Base-by-base conservation (phyloP, 1,284 basidiomycete genomes). In the Lentinula novae-zelandiae region DNA sequence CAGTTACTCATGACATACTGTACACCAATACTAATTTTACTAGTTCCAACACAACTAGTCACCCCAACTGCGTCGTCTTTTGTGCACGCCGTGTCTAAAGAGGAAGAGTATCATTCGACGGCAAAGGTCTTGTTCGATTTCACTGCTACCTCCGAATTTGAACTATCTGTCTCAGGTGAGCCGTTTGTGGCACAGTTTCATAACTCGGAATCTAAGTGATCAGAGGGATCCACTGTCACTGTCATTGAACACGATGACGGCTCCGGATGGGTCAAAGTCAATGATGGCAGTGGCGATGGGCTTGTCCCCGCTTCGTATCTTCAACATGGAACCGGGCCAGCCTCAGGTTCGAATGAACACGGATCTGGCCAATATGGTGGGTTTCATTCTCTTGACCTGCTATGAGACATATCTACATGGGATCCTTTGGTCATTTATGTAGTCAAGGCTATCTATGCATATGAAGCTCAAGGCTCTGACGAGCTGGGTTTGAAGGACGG, bases 181-280 rank as follows among this genome's bases (percentile, higher is more conserved):
- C 72, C 38, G 13, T 61, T 57, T 50, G 44, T n/a, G 17, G 59
- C 48, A 57, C 20, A 58, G 51, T 62, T 33, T 36, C 42, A n/a
- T 22, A 53, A 36, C 6, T 27, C 34, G 44, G 55, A 40, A 33
- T 53, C 51, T 9, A 48, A 55, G 17, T 62, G 51, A 40, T 42
- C 31, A 89, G 92, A 89, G 72, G 87, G 84, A 38, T 69, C 72
- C 40, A 70, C 66, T 0, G 87, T 93, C 13, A 76, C 77, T 62
- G 76, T 94, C 27, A 65, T 90, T 1, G 89, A 92, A 67, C 79
- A 84, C 60, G 90, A 93, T 67, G 92, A 93, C 67, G 90, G 87
- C 5, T 90, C 89, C 12, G 92, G 92, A 3, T 93, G 92, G 92
- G 82, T 89, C n/a, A 93, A 93, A 71, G 87, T 92, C 6, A 71